Base-by-base conservation (phyloP, 2,329 filamentous ascomycete species). In the Fusarium abutilonis region DNA sequence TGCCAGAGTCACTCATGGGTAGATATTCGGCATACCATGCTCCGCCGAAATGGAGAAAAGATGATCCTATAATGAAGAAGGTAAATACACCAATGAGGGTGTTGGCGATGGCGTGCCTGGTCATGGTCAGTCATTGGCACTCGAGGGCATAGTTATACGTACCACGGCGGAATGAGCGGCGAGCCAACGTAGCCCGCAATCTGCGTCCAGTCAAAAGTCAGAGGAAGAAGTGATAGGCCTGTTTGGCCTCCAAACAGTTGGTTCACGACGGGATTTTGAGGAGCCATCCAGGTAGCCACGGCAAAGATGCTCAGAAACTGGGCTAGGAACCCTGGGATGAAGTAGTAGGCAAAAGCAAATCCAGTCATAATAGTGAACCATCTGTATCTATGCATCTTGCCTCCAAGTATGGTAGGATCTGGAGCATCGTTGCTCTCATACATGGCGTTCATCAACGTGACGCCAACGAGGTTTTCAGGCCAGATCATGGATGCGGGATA, bases 161-260 rank as follows among this genome's bases (percentile, higher is more conserved):
- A 85, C 83, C 88, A 92, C 6, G 89, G 89, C 3, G 88, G 84
- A 45, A 91, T 88, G 34, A 92, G 75, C 17, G 89, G 89, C 9
- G 86, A 89, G 28, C 85, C 84, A 47, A 89, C 79, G 59, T 85
- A 92, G 42, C 88, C 89, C 4, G 87, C 82, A 48, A 91, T 82
- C 66, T 91, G 87, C 6, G 87, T 89, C 89, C 89, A 92, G 77
- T 92, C 89, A 69, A 92, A 91, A 0, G 89, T 91, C 29, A 92
- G 85, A 1, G 89, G 89, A 7, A 92, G 76, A 26, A 92, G 70
- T 0, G 86, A 89, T 4, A 92, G 63, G 0, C 90, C 89, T 0
- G 86, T 89, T 44, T 80, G 81, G 2, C 87, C 88, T 2, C 90
- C 90, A 65, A 92, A 92, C 1, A 92, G 70, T 71, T 92, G 89